Base-by-base conservation (phyloP, 179 eudicot species). In the Spergularia azorica region DNA sequence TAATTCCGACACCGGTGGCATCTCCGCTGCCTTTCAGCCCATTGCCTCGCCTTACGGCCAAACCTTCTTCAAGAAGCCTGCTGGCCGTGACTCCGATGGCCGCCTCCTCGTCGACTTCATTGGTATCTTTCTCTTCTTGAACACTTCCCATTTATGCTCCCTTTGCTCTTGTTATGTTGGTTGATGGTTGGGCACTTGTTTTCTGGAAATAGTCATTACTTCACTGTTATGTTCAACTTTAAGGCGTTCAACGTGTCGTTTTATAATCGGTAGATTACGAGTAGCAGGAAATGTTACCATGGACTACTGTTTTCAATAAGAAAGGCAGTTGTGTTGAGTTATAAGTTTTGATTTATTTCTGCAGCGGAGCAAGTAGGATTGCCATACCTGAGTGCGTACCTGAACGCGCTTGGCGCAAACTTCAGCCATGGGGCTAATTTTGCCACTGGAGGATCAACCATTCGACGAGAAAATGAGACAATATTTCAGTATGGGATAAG, bases 371-470 rank as follows among this genome's bases (percentile, higher is more conserved):
- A 79, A 48, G 52, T 92, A 60, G 88, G 83, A 69, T 69, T 94
- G 36, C 98, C 97, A 3, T 90, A 89, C 81, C 75, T 89, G 89
- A 92, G 93, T 68, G 90, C 98, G 1, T 94, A 92, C 74, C 79
- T 94, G 67, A 83, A 92, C 71, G 86, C 98, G 21, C 55, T 94
- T 7, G 95, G 86, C 14, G 71, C 93, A 26, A 88, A 86, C 64
- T 94, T 81, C 83, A 80, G 88, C 74, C 95, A 92, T 38, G 98
- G 98, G 9, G 97, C 98, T 14, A 92, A 90, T 76, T 94, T 94
- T 46, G 98, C 97, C 0, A 84, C 91, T 0, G 92, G 97, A 48
- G 98, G 98, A 54, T 85, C 97, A n/a, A 94, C 98, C 21, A 86
- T 90, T 55, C 75, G 84, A 51, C 70, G 88, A 54, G 78, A 65